Conservation (phyloP, 2,329 filamentous ascomycete species). For the Colletotrichum neosansevieriae region DNA sequence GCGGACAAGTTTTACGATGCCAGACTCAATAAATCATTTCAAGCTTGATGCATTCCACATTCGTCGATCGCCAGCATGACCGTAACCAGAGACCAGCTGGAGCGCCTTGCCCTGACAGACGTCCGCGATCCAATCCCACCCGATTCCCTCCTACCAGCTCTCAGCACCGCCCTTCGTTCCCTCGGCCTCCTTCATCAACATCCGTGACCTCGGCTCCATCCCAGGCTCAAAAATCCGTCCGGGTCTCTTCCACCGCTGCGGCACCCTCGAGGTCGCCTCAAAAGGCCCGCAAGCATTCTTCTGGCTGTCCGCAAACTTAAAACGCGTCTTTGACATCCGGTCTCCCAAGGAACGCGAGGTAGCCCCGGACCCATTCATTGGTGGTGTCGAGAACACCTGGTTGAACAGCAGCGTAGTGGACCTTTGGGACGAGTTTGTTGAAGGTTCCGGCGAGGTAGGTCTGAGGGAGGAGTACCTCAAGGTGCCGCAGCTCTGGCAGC, state of each 20-base stretch:
- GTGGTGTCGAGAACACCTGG: slow-evolving; percentile 61
- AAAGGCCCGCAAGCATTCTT: slow-evolving; percentile 48
- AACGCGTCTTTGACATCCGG: slow-evolving; percentile 63
- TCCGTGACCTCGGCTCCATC: slow-evolving; percentile 63
- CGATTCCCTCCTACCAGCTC: slow-evolving; percentile 50
- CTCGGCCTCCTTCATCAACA: slow-evolving; percentile 62
- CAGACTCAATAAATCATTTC: not conserved
- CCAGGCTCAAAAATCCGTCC: slow-evolving; percentile 55
- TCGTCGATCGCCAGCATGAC: not conserved
- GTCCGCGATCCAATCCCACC: slow-evolving; percentile 53
- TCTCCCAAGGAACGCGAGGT: slow-evolving; percentile 56
- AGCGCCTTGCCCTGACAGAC: slow-evolving; percentile 55
- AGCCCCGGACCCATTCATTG: slow-evolving; percentile 58
- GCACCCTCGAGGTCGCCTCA: not conserved
- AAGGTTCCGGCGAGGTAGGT: slow-evolving; percentile 57
- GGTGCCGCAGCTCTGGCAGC: slow-evolving; percentile 55
- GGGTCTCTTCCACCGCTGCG: slow-evolving; percentile 47
- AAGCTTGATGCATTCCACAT: not conserved
- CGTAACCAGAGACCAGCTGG: slow-evolving; percentile 2
- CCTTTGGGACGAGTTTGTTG: slow-evolving; percentile 55
- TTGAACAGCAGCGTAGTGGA: slow-evolving; percentile 50
- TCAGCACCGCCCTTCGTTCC: slow-evolving; percentile 61
- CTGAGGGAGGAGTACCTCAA: slow-evolving; percentile 62
- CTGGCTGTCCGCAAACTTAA: slow-evolving; percentile 53
- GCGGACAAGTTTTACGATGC: too few species aligned